Percentiles rank a stretch among this genome's conserved stretches.
These are phyloP conservation scores for Prunus persica DNA, from an alignment of 306 rosid species.

Conservation along the genomic window Prunus_persica_NCBIv2 NC_034015.1:9482501-9483000, in stretches of 20 bases:
- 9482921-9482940: no score
- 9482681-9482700: neutral
- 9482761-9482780: no score
- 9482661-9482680: neutral
- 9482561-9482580: neutral
- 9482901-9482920: no score
- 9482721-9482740: neutral
- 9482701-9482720: neutral
- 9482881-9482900: no score
- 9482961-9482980: no score
- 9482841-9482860: no score
- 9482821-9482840: no score
- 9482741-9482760: neutral
- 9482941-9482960: no score
- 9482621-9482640: slow-evolving; percentile 6
- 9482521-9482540: neutral
- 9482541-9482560: neutral
- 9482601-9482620: slow-evolving; percentile 4
- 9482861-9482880: no score
- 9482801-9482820: no score
- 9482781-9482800: no score
- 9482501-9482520: neutral
- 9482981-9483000: no score
- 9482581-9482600: neutral
- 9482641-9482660: slow-evolving; percentile 24